A percentile compares a stretch with the other conserved stretches of the same genome.
Conservation (phyloP, 1,284 basidiomycete genomes). For the Flammula alnicola region DNA sequence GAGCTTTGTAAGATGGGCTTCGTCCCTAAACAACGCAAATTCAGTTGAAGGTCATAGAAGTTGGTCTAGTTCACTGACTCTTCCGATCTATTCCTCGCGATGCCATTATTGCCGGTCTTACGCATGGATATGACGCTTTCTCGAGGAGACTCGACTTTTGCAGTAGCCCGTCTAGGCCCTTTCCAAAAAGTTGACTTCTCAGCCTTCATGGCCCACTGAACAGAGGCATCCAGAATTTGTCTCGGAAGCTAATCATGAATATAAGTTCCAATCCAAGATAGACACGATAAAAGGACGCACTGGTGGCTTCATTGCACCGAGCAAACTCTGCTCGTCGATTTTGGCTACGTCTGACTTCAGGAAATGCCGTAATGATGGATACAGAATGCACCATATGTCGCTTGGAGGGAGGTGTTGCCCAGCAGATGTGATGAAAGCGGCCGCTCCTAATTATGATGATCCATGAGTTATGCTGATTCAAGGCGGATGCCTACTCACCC, state of each 20-base stretch:
- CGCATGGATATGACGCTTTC: conserved; percentile 70
- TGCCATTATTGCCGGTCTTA: conserved; percentile 47
- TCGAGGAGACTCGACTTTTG: conserved; percentile 66
- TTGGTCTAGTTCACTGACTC: conserved; percentile 55
- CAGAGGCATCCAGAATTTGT: conserved; percentile 83
- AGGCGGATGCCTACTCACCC: conserved; percentile 51
- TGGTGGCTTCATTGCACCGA: conserved; percentile 77
- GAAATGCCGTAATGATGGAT: conserved; percentile 87
- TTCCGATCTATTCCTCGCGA: conserved; percentile 65
- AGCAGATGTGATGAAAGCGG: conserved; percentile 85
- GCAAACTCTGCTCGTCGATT: conserved; percentile 76
- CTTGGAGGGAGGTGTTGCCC: conserved; percentile 79
- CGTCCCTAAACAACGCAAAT: conserved; percentile 59
- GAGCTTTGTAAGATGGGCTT: conserved; percentile 71
- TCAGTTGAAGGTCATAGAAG: not conserved
- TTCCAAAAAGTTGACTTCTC: conserved; percentile 82
- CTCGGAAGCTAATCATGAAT: conserved; percentile 63
- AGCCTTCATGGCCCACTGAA: conserved; percentile 86
- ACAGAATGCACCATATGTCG: conserved; percentile 96
- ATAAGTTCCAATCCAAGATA: conserved; percentile 6
- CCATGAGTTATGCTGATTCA: conserved; percentile 1
- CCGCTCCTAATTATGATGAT: conserved; percentile 68
- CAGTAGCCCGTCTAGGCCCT: conserved; percentile 46
- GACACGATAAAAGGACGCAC: conserved; percentile 51
- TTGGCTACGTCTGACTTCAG: conserved; percentile 84